Evolutionary conservation across 164 flowering plant species (phyloP).

Genomic region (Umbellularia californica): DNA sequence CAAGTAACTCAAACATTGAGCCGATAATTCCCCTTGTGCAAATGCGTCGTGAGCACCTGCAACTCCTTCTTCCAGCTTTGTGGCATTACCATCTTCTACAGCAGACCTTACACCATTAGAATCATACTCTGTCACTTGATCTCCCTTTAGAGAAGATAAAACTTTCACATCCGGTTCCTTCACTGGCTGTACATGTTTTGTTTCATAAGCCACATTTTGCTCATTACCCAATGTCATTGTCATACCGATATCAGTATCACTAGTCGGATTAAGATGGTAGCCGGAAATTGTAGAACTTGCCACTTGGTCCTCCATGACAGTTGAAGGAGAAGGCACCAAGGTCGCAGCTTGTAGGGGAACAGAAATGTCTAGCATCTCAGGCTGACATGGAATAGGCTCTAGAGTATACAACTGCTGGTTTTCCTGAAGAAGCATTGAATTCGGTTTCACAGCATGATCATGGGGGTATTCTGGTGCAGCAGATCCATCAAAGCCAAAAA

Average conservation of each 20-base stretch:
- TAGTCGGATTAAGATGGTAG: constrained; percentile 13
- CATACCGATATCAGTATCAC: constrained; percentile 16
- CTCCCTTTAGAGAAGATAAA: constrained; percentile 10
- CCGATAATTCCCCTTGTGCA: constrained; percentile 29
- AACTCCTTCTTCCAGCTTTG: constrained; percentile 17
- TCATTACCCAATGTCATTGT: constrained; percentile 14
- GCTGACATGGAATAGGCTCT: constrained; percentile 25
- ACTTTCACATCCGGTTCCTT: constrained; percentile 20
- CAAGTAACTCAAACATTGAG: constrained; percentile 39
- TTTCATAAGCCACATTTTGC: constrained; percentile 8
- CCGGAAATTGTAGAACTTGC: constrained; percentile 18
- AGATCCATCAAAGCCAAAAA: constrained; percentile 49
- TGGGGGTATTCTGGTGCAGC: constrained; percentile 37
- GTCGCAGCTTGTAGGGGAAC: constrained; percentile 20
- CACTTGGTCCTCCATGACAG: constrained; percentile 19
- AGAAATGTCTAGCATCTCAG: constrained; percentile 23
- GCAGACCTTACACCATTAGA: constrained; percentile 20
- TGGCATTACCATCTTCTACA: constrained; percentile 21
- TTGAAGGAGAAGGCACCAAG: constrained; percentile 21
- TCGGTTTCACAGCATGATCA: constrained; percentile 30
- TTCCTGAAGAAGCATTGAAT: constrained; percentile 30
- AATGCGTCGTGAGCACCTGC: constrained; percentile 15
- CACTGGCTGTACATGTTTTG: constrained; percentile 9
- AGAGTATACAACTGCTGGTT: constrained; percentile 20
- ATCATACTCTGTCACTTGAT: constrained; percentile 11